Base-by-base conservation (phyloP, 2,329 filamentous ascomycete genomes). In the Neofusicoccum parvum region DNA sequence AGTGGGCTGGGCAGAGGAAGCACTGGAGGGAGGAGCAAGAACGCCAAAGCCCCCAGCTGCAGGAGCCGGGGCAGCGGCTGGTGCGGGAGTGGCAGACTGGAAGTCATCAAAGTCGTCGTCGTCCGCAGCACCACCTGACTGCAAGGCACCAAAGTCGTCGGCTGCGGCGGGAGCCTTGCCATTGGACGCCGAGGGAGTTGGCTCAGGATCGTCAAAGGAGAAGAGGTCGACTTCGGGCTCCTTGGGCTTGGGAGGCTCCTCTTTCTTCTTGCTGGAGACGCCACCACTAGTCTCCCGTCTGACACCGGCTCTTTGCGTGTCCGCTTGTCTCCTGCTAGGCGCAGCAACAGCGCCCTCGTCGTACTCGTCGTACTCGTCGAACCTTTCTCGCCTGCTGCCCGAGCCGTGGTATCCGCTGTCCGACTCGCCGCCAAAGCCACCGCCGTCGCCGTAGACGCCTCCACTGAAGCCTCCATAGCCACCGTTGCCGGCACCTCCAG, bases 101-200 rank as follows among this genome's bases (percentile, higher is more conserved):
- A 98, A 98, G 75, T 99, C 95, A 75, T 98, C 95, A 74, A 98
- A 98, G 69, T 97, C 95, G 70, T 97, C 94, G 69, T 97, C 94
- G 68, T 92, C 90, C 60, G 87, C 88, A 48, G 82, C 82, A 36
- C 79, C 78, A 15, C 80, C 81, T 10, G 85, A 81, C 68, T 80
- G 74, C 68, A 81, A 75, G 56, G 78, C 76, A 45, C 78, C 80
- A 69, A 82, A 79, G 64, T 79, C 78, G 68, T 80, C 78, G 23
- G 78, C 76, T 32, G 80, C 75, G 20, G 79, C 74, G 66, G 80
- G 73, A 51, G 78, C 72, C 68, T 80, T 80, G 69, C 78, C 69
- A 78, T 81, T 82, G 5, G 83, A 78, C n/a, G 75, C 73, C 14
- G 76, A 73, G 0, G 70, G 72, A 11, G 82, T 76, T 9, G 85